These are phyloP conservation scores for Wickerhamomyces sp. DNA, from an alignment of 1,139 yeast species.

Conservation along the genomic window DNA sequence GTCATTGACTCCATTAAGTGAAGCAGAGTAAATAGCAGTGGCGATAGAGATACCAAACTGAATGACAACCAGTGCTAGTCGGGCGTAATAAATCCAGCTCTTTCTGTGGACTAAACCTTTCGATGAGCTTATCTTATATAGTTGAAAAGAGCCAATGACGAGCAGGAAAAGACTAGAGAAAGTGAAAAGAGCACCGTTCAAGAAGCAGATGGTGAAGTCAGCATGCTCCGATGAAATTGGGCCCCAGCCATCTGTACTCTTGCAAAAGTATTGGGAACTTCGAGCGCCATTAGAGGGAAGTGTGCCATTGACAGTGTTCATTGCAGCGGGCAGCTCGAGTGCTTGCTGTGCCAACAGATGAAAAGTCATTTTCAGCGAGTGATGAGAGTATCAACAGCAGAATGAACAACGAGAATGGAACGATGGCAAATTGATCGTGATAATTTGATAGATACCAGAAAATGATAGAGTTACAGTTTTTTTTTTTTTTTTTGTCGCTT, in stretches of 20 bases:
- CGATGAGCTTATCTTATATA: constrained; percentile 27
- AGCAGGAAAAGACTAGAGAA: constrained; percentile 50
- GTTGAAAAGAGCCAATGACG: constrained; percentile 45
- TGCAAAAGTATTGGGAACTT: constrained; percentile 28
- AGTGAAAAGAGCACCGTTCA: constrained; percentile 63
- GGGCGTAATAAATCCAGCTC: constrained; percentile 32
- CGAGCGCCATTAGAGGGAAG: not conserved
- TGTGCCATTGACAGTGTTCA: too few relatives aligned
- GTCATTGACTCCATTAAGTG: constrained; percentile 23
- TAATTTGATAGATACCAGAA: too few relatives aligned
- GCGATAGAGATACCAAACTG: constrained; percentile 27
- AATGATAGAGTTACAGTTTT: too few relatives aligned
- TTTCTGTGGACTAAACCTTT: constrained; percentile 36
- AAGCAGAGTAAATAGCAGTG: constrained; percentile 17
- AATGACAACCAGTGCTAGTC: constrained; percentile 28
- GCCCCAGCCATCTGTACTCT: constrained; percentile 66
- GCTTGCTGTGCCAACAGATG: not conserved
- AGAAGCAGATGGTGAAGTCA: constrained; percentile 79
- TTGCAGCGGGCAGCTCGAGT: not conserved
- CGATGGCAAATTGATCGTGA: too few relatives aligned
- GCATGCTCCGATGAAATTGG: constrained; percentile 53
- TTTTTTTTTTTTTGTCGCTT: too few relatives aligned
- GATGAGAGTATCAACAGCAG: too few relatives aligned
- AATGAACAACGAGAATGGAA: too few relatives aligned
- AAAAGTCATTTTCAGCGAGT: too few relatives aligned